Base-by-base conservation (phyloP, 2,329 filamentous ascomycete genomes). In the Dothidotthia symphoricarpi region DNA sequence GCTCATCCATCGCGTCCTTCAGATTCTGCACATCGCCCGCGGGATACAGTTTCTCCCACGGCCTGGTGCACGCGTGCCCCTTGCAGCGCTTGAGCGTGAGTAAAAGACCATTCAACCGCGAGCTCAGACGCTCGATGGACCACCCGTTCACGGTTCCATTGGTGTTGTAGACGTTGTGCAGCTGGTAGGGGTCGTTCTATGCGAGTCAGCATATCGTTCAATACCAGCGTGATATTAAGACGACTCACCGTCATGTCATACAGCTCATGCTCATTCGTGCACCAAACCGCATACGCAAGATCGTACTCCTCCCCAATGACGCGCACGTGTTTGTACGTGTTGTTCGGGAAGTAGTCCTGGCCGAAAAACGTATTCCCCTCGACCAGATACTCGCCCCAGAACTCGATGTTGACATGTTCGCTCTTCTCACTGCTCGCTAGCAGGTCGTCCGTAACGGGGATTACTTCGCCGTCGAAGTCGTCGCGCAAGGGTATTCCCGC, bases 261-360 rank as follows among this genome's bases (percentile, higher is more conserved):
- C 4, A 85, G 71, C 59, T 86, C 82, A 37, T 78, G 76, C 50
- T 85, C 81, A 36, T 81, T 80, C 6, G 69, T 83, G 51, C 84
- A 87, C 82, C 82, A 87, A 0, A 85, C 79, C 0, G 80, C 75
- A 50, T 86, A 86, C 43, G 81, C 78, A 3, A 86, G 57, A 50
- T 76, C 78, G 50, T 85, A 85, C 6, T 68, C 65, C 2, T 72
- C 60, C 1, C 74, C 68, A 3, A 80, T 66, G 2, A 84, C 63
- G 11, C 80, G 70, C 14, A 82, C 53, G 0, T 72, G 74, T 61
- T 84, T 83, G 67, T 83, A 83, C 0, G 79, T 83, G 47, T 82
- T 82, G 30, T 74, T 71, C 1, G 15, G 13, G 6, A 34, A 34
- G 11, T 12, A 17, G 5, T 4, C 9, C 0, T 12, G 2, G 1